Percentiles rank a stretch among this genome's conserved stretches.
Evolutionary conservation across 352 stramenopile species (phyloP).

Genomic region (Pythium myriotylum): DNA sequence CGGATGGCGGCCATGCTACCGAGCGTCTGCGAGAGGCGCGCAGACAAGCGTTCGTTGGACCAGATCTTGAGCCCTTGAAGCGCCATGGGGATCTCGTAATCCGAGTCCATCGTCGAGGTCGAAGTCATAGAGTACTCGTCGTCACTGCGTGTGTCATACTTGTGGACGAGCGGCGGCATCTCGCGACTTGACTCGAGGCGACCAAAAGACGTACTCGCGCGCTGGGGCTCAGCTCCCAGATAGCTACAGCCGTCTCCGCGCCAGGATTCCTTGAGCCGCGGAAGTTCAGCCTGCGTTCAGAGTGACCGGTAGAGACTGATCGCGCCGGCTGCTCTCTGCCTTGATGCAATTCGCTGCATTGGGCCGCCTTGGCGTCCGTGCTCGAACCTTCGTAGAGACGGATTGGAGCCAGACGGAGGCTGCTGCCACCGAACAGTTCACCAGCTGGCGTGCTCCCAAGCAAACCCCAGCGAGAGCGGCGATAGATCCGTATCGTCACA

Average conservation of each 20-base stretch:
- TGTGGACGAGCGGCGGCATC: slow-evolving; percentile 22
- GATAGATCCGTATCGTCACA: too few relatives aligned
- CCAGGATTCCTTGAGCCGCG: slow-evolving; percentile 8
- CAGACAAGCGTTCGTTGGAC: slow-evolving; percentile 70
- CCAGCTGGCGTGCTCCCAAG: background rate
- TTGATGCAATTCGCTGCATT: slow-evolving; percentile 8
- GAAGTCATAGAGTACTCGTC: slow-evolving; percentile 77
- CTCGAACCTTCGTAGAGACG: slow-evolving; percentile 18
- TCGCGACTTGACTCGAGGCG: background rate
- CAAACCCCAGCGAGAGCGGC: background rate
- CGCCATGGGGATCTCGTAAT: slow-evolving; percentile 79
- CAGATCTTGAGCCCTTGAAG: slow-evolving; percentile 65
- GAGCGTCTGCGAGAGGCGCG: slow-evolving; percentile 60
- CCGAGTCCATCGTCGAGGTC: slow-evolving; percentile 84
- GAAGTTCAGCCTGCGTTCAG: slow-evolving; percentile 3
- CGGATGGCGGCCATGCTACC: slow-evolving; percentile 67
- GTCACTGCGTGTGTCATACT: slow-evolving; percentile 33
- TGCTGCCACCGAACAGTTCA: slow-evolving; percentile 17
- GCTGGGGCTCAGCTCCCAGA: too few relatives aligned
- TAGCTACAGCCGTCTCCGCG: background rate
- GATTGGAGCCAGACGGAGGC: slow-evolving; percentile 19
- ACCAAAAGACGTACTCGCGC: too few relatives aligned
- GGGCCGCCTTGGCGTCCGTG: background rate
- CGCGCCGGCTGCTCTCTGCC: slow-evolving; percentile 18
- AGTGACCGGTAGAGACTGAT: slow-evolving; percentile 21